Conservation (phyloP, 306 rosid genomes). For the Spatholobus suberectus region DNA sequence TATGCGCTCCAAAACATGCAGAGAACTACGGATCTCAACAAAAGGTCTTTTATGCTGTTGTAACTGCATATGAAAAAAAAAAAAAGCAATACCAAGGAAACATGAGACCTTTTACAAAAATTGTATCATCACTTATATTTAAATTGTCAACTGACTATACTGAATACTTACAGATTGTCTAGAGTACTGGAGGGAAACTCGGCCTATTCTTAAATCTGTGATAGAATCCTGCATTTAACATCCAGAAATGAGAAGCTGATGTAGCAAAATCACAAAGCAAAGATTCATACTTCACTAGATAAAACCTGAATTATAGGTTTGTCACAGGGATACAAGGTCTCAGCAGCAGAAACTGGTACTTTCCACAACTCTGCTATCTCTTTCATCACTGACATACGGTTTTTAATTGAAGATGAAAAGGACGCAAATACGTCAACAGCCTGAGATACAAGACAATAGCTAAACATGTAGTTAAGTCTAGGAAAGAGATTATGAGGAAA, state of each 20-base stretch:
- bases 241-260: constrained; percentile 46
- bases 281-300: constrained; percentile 14
- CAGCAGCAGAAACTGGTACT: constrained; percentile 59
- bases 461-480: constrained; percentile 19
- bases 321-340: constrained; percentile 65
- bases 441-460: constrained; percentile 51
- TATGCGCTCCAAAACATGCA: constrained; percentile 78
- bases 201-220: constrained; percentile 70
- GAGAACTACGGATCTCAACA: constrained; percentile 80
- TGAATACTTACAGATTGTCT: constrained; percentile 67
- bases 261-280: constrained; percentile 22
- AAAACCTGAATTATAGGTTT: constrained; percentile 81
- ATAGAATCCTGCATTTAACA: constrained; percentile 66
- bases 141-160: constrained; percentile 37
- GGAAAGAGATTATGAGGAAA: neutral
- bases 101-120: neutral
- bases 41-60: constrained; percentile 53
- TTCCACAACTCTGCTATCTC: constrained; percentile 75
- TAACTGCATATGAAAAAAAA: constrained; percentile 56
- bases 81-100: constrained; percentile 34
- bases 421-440: constrained; percentile 92
- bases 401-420: constrained; percentile 67
- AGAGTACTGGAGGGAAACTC: constrained; percentile 61
- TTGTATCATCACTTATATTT: neutral
- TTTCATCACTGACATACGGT: constrained; percentile 73